These are phyloP conservation scores for Lasiodiplodia citricola DNA, from an alignment of 2,329 filamentous ascomycete genomes.

Conservation along the genomic window DNA sequence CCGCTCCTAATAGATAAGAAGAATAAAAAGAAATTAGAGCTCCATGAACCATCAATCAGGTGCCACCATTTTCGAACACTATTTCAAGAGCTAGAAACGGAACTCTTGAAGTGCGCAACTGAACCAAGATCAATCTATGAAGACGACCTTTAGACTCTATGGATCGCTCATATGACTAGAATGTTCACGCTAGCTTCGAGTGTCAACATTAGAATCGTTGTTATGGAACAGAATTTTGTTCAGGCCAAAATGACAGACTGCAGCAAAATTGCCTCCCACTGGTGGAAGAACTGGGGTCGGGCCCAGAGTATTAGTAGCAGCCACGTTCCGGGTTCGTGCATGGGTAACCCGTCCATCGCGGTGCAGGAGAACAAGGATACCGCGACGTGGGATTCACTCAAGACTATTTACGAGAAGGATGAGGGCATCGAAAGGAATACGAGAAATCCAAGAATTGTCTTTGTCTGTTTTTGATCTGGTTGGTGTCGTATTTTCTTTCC, in stretches of 20 bases:
- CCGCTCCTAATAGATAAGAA: too few relatives aligned
- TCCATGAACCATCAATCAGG: too few relatives aligned
- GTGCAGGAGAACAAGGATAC: background rate
- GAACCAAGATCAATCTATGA: too few relatives aligned
- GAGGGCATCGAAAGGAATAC: background rate
- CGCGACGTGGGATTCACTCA: background rate
- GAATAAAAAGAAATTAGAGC: too few relatives aligned
- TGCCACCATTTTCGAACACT: too few relatives aligned
- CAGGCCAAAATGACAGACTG: background rate
- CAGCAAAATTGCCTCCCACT: background rate
- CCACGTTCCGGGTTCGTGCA: background rate
- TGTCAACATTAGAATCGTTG: background rate
- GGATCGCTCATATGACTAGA: background rate
- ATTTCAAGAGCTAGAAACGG: too few relatives aligned
- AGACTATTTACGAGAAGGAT: background rate
- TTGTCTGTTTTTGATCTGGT: background rate
- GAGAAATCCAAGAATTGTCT: background rate
- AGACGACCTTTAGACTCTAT: background rate
- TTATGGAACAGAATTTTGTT: background rate
- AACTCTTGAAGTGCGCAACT: too few relatives aligned
- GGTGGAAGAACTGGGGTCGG: background rate
- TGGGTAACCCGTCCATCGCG: background rate
- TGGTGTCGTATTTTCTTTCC: background rate
- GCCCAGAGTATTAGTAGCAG: background rate
- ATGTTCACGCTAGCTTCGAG: background rate